Evolutionary conservation across 2,329 filamentous ascomycete species (phyloP), one percentile per base, ranked within the genome.

Genomic region (Podosphaera fusca): DNA sequence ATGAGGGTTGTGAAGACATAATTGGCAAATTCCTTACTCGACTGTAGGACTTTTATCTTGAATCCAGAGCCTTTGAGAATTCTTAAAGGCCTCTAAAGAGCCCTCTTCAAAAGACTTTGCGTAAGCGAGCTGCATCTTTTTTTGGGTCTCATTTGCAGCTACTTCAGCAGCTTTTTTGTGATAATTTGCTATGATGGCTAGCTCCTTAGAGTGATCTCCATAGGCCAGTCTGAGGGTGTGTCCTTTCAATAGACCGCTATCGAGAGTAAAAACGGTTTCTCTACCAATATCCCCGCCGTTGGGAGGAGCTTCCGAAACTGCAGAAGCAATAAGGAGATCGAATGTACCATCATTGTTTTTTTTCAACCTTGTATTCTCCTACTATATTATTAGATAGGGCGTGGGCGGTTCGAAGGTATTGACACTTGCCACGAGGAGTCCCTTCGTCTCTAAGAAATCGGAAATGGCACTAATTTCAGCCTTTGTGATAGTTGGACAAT

Each of bases 51-150:
- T 82, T 68, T 88, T 86, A 67, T 94, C 85, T 65, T 81, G 80
- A 61, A 92, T 87, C 87, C 87, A 92, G 64, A 77, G 78, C 61
- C 84, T 76, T 68, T 92, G 86, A 61, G 81, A 82, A 66, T 90
- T 79, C 69, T 89, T 89, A 73, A 85, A 89, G 10, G 80, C 80
- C 60, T 85, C 75, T 54, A 90, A 74, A 31, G 84, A 88, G 42
- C 87, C 87, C 30, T 76, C 76, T 56, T 78, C 75, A 63, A 92
- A 92, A 0, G 85, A 87, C 63, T 81, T 79, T 59, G 78, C 79
- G 67, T 92, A 92, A 31, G 84, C 79, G 36, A 75, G 70, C 62
- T 87, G 76, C 82, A 88, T 88, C 55, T 79, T 75, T 69, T 78
- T 77, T 68, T 92, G 83, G 10, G 74, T 85, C 10, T 86, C 80